phyloP scores from a whole-genome alignment of 1,284 basidiomycete species.

The Trichosporon faecale region DNA sequence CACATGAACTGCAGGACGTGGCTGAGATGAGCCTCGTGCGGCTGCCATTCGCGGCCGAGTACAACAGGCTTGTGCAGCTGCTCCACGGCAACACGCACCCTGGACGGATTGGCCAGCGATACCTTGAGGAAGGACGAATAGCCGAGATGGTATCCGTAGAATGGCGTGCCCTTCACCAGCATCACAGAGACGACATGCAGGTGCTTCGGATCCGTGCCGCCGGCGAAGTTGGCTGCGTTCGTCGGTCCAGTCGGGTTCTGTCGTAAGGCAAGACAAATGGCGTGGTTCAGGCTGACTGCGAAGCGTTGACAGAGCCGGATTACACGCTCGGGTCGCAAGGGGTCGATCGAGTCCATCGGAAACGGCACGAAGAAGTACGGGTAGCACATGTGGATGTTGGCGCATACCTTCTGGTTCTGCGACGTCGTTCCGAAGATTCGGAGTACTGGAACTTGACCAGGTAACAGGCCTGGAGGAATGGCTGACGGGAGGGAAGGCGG shows the following conservation, averaged over 20 bases:
- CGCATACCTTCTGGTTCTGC: conserved; percentile 70
- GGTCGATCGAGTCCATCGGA: conserved; percentile 52
- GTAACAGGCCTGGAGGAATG: conserved; percentile 46
- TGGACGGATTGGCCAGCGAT: conserved; percentile 67
- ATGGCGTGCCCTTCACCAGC: conserved; percentile 89
- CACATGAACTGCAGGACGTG: conserved; percentile 90
- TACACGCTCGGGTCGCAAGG: conserved; percentile 49
- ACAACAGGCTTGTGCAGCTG: conserved; percentile 76
- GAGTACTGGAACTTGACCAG: conserved; percentile 70
- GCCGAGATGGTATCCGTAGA: conserved; percentile 89
- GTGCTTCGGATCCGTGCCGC: conserved; percentile 47
- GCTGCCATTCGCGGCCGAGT: conserved; percentile 70
- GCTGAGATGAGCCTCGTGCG: conserved; percentile 87
- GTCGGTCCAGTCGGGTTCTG: conserved; percentile 41
- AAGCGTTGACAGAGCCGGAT: conserved; percentile 48
- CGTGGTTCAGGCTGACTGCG: conserved; percentile 49
- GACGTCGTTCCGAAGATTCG: conserved; percentile 84
- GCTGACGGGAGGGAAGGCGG: conserved; percentile 60
- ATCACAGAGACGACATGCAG: conserved; percentile 63
- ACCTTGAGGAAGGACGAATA: conserved; percentile 90
- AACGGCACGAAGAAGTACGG: conserved; percentile 60
- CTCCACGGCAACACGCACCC: conserved; percentile 66
- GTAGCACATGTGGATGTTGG: conserved; percentile 76
- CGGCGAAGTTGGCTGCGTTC: conserved; percentile 33
- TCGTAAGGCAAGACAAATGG: conserved; percentile 48